phyloP scores from a whole-genome alignment of 2,329 filamentous ascomycete species.

The Madurella mycetomatis region DNA sequence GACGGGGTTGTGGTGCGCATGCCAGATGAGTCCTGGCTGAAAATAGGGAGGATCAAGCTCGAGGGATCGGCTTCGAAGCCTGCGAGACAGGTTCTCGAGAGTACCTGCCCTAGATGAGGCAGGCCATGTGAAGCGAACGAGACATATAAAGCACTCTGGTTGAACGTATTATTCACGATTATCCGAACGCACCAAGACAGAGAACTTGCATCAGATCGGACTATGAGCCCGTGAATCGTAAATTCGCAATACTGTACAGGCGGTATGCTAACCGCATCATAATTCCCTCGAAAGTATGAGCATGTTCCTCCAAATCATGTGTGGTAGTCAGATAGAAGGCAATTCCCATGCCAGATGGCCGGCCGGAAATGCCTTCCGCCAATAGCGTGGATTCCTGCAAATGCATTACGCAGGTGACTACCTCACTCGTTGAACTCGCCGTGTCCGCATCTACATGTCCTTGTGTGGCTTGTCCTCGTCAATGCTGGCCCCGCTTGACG shows the following conservation, averaged over 20 bases:
- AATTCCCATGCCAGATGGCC: conserved; percentile 13
- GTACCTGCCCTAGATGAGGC: conserved; percentile 12
- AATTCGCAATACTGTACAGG: conserved; percentile 21
- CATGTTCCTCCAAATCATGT: conserved; percentile 10
- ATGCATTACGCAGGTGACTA: conserved; percentile 20
- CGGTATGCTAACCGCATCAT: conserved; percentile 15
- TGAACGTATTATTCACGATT: not conserved
- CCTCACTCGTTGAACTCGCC: conserved; percentile 6
- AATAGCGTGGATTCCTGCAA: conserved; percentile 21
- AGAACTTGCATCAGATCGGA: not conserved
- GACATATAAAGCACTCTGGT: not conserved
- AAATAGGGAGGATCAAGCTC: conserved; percentile 32
- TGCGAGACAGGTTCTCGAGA: conserved; percentile 26
- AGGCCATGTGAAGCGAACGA: not conserved
- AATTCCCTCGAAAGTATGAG: conserved; percentile 14
- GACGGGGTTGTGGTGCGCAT: conserved; percentile 8
- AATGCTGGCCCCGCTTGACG: conserved; percentile 54
- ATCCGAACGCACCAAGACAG: not conserved
- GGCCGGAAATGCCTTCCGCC: conserved; percentile 22
- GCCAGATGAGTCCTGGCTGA: conserved; percentile 19
- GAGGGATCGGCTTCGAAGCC: conserved; percentile 32
- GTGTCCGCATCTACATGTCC: conserved; percentile 19
- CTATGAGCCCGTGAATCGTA: not conserved
- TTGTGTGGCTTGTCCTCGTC: conserved; percentile 45
- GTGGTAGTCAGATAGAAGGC: conserved; percentile 25